Evolutionary conservation across 1,139 yeast genomes (phyloP).

Genomic region (Suhomyces ambrosiae): DNA sequence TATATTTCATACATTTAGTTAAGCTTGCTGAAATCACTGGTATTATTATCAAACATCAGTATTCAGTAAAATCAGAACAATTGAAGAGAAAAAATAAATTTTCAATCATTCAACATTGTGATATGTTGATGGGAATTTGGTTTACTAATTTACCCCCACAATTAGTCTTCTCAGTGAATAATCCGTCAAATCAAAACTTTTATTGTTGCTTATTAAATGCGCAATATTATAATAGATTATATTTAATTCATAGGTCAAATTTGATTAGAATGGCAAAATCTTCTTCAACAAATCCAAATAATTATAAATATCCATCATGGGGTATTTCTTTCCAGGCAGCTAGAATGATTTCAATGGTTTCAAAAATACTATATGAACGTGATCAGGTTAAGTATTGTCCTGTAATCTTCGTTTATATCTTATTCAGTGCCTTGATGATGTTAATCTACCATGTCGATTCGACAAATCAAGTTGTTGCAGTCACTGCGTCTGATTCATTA

Average conservation of each 20-base stretch:
- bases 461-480: slow-evolving; percentile 54
- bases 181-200: slow-evolving; percentile 53
- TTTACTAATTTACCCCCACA: slow-evolving; percentile 68
- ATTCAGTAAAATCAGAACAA: slow-evolving; percentile 67
- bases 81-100: slow-evolving; percentile 50
- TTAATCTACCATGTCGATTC: slow-evolving; percentile 75
- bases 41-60: slow-evolving; percentile 69
- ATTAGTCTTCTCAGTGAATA: slow-evolving; percentile 63
- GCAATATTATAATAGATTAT: slow-evolving; percentile 72
- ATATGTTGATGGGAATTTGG: slow-evolving; percentile 81
- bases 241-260: slow-evolving; percentile 72
- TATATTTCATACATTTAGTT: slow-evolving; percentile 64
- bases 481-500: slow-evolving; percentile 62
- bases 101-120: slow-evolving; percentile 70
- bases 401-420: slow-evolving; percentile 55
- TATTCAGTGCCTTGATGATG: slow-evolving; percentile 73
- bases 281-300: slow-evolving; percentile 45
- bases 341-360: slow-evolving; percentile 71
- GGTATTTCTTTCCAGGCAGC: slow-evolving; percentile 87
- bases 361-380: slow-evolving; percentile 57
- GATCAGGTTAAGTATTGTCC: slow-evolving; percentile 58
- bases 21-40: slow-evolving; percentile 77
- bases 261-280: slow-evolving; percentile 55
- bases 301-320: slow-evolving; percentile 73
- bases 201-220: slow-evolving; percentile 66